These are phyloP conservation scores for Talaromyces sp. DNA, from an alignment of 2,329 filamentous ascomycete genomes.

Conservation along the genomic window DNA sequence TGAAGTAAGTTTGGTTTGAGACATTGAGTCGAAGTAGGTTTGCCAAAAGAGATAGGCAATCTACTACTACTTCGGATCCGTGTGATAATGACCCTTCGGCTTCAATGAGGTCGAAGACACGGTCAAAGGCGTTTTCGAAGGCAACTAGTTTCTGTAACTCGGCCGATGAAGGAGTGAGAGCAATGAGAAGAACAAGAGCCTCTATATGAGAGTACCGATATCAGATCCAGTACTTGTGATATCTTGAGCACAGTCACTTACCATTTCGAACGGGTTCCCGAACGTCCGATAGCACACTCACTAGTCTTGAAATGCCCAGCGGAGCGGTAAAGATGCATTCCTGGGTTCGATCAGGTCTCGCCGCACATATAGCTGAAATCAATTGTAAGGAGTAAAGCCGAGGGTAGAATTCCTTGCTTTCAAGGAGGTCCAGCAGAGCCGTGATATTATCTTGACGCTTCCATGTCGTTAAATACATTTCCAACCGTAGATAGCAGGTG, in stretches of 20 bases:
- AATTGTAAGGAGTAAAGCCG: constrained; percentile 87
- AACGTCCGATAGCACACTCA: constrained; percentile 74
- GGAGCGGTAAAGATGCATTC: constrained; percentile 90
- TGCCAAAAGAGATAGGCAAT: constrained; percentile 83
- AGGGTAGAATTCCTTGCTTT: constrained; percentile 81
- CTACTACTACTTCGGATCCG: constrained; percentile 82
- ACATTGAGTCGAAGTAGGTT: constrained; percentile 82
- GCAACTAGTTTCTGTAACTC: constrained; percentile 94
- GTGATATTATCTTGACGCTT: constrained; percentile 93
- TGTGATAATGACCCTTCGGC: constrained; percentile 74
- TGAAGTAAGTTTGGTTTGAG: constrained; percentile 89
- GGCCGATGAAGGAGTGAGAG: constrained; percentile 76
- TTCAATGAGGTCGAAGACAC: constrained; percentile 74
- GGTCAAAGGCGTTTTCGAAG: constrained; percentile 89
- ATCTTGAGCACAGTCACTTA: constrained; percentile 23
- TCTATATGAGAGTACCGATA: constrained; percentile 44
- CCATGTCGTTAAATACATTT: constrained; percentile 47
- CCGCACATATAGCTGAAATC: constrained; percentile 75
- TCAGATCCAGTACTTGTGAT: constrained; percentile 4
- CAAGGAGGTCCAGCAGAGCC: constrained; percentile 80
- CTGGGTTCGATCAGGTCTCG: constrained; percentile 84
- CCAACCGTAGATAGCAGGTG: constrained; percentile 9
- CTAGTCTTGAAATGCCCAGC: constrained; percentile 79
- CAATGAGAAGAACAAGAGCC: constrained; percentile 77
- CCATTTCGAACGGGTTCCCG: constrained; percentile 81